Evolutionary conservation across 2,329 filamentous ascomycete genomes (phyloP), one percentile per base, ranked within the genome.

Genomic region (Tolypocladium paradoxum): DNA sequence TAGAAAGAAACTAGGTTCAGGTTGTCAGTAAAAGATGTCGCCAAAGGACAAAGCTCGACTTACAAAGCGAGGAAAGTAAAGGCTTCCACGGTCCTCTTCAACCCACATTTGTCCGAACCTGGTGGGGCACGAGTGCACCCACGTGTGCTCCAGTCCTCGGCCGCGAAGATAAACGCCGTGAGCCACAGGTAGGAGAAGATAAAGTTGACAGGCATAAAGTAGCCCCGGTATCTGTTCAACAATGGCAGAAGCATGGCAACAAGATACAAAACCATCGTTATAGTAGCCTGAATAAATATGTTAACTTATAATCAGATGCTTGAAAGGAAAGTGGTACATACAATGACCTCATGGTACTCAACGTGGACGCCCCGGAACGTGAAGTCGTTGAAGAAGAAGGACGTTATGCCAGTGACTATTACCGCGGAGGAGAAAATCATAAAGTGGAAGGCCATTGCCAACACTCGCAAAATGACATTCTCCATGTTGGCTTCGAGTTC

Each of bases 141-240:
- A 11, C 36, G 48, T 7, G 56, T 55, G 20, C 54, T 55, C 58
- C 61, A 64, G 45, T 62, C 59, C 18, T 61, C 53, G 1, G 59
- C 54, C 8, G 61, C 53, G 50, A 64, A 63, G 55, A 62, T 60
- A 49, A 64, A 62, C 20, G 60, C 54, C 7, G 62, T 62, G 46
- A 64, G 56, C 62, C 62, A 64, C 1, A 64, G 58, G 49, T 62
- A 64, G 22, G 61, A 63, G 43, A 63, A 59, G 49, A 58, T 50
- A 8, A 62, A 48, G 51, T 61, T 60, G 5, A 58, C 18, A 2
- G 59, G 59, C 48, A 59, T 36, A 3, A 64, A 36, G 16, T 57
- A 55, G n/a, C 62, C 61, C 3, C 54, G 50, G 48, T 62, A 63
- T 14, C 51, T 54, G 22, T 54, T 48, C 27, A 60, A 8, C 1